phyloP scores from a whole-genome alignment of 1,284 basidiomycete species.

The Golubevia pallescens region DNA sequence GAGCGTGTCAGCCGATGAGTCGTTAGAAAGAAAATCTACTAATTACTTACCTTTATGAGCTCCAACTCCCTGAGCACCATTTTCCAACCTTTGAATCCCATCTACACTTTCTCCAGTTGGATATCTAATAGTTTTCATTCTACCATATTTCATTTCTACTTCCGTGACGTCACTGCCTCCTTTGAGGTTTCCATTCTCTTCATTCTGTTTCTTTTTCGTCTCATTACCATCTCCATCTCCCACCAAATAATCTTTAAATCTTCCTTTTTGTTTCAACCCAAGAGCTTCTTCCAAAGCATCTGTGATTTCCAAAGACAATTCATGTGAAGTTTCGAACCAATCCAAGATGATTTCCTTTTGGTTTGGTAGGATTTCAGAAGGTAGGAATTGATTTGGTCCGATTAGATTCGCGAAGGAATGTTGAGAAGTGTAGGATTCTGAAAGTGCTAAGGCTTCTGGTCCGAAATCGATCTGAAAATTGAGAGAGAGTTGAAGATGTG shows the following conservation, averaged over 20 bases:
- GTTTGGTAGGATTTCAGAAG: constrained; percentile 13
- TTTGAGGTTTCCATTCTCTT: too few relatives aligned
- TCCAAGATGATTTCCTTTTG: constrained; percentile 19
- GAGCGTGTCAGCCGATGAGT: too few relatives aligned
- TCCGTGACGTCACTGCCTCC: too few relatives aligned
- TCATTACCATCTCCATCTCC: too few relatives aligned
- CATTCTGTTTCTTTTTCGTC: constrained; percentile 7
- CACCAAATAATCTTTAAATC: constrained; percentile 24
- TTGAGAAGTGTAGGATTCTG: not conserved
- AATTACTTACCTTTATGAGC: constrained; percentile 27
- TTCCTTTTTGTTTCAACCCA: constrained; percentile 17
- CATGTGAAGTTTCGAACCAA: constrained; percentile 23
- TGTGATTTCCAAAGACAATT: constrained; percentile 27
- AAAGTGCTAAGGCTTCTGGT: constrained; percentile 1
- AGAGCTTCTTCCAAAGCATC: constrained; percentile 36
- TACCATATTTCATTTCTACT: constrained; percentile 23
- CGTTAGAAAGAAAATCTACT: too few relatives aligned
- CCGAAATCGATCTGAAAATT: constrained; percentile 14
- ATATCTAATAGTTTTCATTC: constrained; percentile 52
- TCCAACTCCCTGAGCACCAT: constrained; percentile 41
- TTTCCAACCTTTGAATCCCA: constrained; percentile 21
- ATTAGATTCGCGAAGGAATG: constrained; percentile 31
- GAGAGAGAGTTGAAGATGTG: constrained; percentile 17
- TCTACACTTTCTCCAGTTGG: constrained; percentile 27
- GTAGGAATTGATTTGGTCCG: constrained; percentile 45